Conservation (phyloP, 176 grass and related monocot genomes). For the Canna indica region DNA sequence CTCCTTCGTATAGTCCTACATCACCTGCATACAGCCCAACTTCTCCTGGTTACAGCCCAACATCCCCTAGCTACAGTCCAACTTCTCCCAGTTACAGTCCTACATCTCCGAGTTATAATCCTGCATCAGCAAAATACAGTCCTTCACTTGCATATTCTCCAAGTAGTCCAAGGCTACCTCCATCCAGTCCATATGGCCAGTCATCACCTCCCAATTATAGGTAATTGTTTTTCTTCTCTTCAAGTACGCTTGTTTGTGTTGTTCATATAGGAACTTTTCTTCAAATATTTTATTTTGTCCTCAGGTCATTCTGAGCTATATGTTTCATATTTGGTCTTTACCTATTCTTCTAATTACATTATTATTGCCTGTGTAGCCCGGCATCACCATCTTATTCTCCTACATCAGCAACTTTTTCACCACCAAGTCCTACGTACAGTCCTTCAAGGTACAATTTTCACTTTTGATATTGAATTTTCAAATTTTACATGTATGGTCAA, state of each 20-base stretch:
- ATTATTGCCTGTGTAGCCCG: slow-evolving; percentile 34
- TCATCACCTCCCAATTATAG: slow-evolving; percentile 84
- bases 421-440: slow-evolving; percentile 74
- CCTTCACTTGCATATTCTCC: slow-evolving; percentile 87
- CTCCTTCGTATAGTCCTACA: slow-evolving; percentile 37
- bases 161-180: slow-evolving; percentile 40
- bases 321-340: neutral
- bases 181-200: slow-evolving; percentile 46
- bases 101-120: slow-evolving; percentile 48
- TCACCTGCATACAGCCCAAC: slow-evolving; percentile 63
- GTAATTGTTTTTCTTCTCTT: neutral
- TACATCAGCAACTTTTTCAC: slow-evolving; percentile 81
- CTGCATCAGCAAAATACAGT: slow-evolving; percentile 74
- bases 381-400: slow-evolving; percentile 79
- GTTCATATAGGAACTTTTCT: neutral
- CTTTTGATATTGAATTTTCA: neutral
- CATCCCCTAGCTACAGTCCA: slow-evolving; percentile 57
- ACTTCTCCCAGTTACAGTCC: slow-evolving; percentile 64
- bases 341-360: neutral
- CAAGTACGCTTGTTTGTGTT: neutral
- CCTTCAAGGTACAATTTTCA: slow-evolving; percentile 49
- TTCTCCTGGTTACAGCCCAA: slow-evolving; percentile 61
- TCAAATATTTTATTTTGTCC: neutral
- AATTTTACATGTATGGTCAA: too few species aligned
- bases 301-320: neutral